These are phyloP conservation scores for Geosmithia putterillii DNA, from an alignment of 2,329 filamentous ascomycete species.

Conservation along the genomic window DNA sequence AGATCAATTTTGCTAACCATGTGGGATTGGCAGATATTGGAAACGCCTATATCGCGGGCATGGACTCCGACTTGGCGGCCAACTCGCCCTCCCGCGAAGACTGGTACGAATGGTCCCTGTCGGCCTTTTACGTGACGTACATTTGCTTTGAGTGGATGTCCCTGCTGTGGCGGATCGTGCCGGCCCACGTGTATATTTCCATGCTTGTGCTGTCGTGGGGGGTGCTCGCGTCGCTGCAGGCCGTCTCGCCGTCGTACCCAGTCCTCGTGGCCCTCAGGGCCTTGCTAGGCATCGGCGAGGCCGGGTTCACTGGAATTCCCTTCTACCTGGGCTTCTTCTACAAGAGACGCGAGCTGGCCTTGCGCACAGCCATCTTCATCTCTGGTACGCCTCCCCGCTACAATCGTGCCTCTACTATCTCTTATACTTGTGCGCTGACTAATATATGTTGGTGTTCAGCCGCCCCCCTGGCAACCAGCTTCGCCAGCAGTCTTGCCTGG, in stretches of 20 bases:
- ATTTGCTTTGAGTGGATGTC: conserved; percentile 55
- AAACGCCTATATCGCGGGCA: conserved; percentile 51
- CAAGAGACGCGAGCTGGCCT: conserved; percentile 60
- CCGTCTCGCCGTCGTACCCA: conserved; percentile 50
- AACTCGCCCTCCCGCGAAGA: conserved; percentile 23
- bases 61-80: conserved; percentile 48
- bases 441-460: conserved; percentile 28
- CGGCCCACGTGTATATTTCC: conserved; percentile 47
- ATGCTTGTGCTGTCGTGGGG: conserved; percentile 69
- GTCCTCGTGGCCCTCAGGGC: conserved; percentile 41
- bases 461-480: conserved; percentile 64
- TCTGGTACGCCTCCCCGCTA: conserved; percentile 36
- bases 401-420: no score
- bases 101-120: conserved; percentile 49
- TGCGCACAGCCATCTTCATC: conserved; percentile 77
- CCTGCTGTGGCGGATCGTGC: conserved; percentile 46
- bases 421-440: background rate
- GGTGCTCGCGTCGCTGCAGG: conserved; percentile 62
- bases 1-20: no score
- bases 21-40: conserved; percentile 53
- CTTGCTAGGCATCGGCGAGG: conserved; percentile 50
- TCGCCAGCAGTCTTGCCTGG: conserved; percentile 72
- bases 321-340: conserved; percentile 56
- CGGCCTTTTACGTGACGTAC: conserved; percentile 51
- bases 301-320: conserved; percentile 51